phyloP scores from a whole-genome alignment of 805 yeast genomes.

The Tetrapisispora phaffii region DNA sequence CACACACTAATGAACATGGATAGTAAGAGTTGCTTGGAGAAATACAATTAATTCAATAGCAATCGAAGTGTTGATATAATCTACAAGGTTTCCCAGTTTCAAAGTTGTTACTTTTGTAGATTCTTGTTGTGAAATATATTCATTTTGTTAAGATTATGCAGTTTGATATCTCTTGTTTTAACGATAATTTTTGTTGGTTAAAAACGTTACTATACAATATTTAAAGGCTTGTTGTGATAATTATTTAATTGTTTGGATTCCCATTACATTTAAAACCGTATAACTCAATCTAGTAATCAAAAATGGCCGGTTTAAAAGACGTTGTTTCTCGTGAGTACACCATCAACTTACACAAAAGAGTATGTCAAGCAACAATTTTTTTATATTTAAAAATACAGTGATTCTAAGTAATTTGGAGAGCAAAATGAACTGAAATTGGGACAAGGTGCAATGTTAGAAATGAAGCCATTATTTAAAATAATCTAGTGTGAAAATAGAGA shows the following conservation, averaged over 20 bases:
- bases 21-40: no score
- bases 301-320: constrained; percentile 71
- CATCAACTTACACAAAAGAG: constrained; percentile 98
- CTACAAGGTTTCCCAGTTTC: neutral
- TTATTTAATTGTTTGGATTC: neutral
- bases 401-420: neutral
- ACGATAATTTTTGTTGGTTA: neutral
- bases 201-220: neutral
- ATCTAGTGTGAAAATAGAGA: no score
- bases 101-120: neutral
- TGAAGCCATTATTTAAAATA: no score
- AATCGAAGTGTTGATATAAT: no score
- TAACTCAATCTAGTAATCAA: constrained; percentile 9
- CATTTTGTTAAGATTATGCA: neutral
- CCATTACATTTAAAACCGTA: neutral
- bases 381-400: neutral
- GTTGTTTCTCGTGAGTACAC: constrained; percentile 99
- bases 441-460: neutral
- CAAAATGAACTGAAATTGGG: neutral
- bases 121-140: neutral
- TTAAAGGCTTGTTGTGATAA: neutral
- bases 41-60: no score
- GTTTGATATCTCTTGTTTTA: neutral
- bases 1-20: no score
- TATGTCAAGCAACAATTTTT: constrained; percentile 37